Evolutionary conservation across 2,329 filamentous ascomycete species (phyloP), one percentile per base, ranked within the genome.

Genomic region (Fusarium piperis): DNA sequence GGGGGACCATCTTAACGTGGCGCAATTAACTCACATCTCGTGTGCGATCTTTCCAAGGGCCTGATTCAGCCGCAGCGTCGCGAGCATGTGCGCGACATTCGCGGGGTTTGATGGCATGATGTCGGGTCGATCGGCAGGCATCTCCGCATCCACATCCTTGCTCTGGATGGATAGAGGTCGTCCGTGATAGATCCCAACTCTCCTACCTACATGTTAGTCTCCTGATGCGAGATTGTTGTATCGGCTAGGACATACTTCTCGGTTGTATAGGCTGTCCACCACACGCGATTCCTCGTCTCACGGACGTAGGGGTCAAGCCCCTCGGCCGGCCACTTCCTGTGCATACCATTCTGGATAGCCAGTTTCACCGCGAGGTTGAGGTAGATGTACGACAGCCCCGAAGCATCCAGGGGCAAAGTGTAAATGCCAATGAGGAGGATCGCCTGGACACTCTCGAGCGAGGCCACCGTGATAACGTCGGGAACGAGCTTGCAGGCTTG

Each of bases 331-430:
- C 85, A 86, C 60, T 81, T 85, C 55, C 88, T 81, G 70, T 90
- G 88, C 87, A 90, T 88, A 11, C 88, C 88, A 72, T 89, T 89
- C 67, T 89, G 87, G 15, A 89, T 88, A 2, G 87, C 88, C 64
- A 90, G 79, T 65, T 88, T 88, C 44, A 89, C 79, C 2, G 86
- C 86, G 13, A 90, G 76, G 8, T 86, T 87, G 52, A 89, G 81
- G 68, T 90, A 90, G 3, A 86, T 87, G 69, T 89, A 90, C 3
- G 85, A 85, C 20, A 89, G 76, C 0, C 87, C 88, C 2, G 86
- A 87, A 0, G 87, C 85, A 73, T 90, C 87, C 0, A 89, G 80
- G 0, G 88, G 87, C 7, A 89, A 78, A 2, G 86, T 81, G 68
- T 89, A 90, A 11, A 88, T 83, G 3, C 86, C 87, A 15, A 90